Base-by-base conservation (phyloP, 306 rosid genomes). In the Medicago lupulina region DNA sequence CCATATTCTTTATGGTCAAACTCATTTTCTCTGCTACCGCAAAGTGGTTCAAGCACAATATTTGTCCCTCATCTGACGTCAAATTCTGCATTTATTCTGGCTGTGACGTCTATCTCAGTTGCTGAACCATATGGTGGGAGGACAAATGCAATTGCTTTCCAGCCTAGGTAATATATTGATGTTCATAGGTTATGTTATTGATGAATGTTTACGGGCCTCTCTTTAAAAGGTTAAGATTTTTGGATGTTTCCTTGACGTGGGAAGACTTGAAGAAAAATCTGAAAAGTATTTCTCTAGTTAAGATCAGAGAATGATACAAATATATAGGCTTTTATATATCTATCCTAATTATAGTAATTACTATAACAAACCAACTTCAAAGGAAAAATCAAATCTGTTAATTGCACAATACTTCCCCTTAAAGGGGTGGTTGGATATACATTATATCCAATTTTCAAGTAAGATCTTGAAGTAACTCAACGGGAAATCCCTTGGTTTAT, bases 21-120 rank as follows among this genome's bases (percentile, higher is more conserved):
- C 70, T 89, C 96, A 36, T 94, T 94, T 85, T 83, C 81, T 79
- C 87, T 94, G 62, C 79, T 85, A 62, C 98, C 96, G 18, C 92
- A 93, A 63, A 94, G 94, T 88, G 98, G 95, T 76, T 92, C 98
- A 54, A 88, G 88, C 77, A 92, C 94, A 16, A 70, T 92, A 77
- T 88, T 87, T 76, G 87, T 94, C 77, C 97, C 98, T 67, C 91
- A 87, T 76, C 75, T 83, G 67, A 72, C 87, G 34, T 61, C 93
- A 76, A 90, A 87, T 86, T 79, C 96, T 60, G 95, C 98, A 69
- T 82, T 72, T 69, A 73, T 92, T 80, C 73, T 94, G 66, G 89
- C 98, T 54, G 85, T 90, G 83, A 88, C 96, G 9, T 88, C 92
- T 67, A 89, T 83, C 78, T 77, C 89, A 55, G 84, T 87, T 81